These are phyloP conservation scores for Turnera subulata DNA, from an alignment of 345 rosid species.

Conservation along the genomic window DNA sequence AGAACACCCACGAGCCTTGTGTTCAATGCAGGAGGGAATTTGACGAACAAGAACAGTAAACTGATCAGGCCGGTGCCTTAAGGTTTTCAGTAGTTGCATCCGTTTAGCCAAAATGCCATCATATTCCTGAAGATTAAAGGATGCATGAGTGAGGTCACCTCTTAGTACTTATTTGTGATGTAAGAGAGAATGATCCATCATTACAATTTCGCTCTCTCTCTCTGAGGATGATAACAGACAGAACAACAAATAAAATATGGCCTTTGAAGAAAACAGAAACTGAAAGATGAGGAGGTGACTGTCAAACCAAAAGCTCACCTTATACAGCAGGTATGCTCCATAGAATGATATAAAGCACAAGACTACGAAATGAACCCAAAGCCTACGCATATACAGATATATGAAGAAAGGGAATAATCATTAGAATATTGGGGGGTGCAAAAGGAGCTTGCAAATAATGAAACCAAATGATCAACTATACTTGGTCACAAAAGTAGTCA, in stretches of 20 bases:
- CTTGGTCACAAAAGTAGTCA: conserved; percentile 9
- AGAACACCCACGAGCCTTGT: conserved; percentile 47
- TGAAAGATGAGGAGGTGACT: too few species aligned
- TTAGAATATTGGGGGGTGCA: too few species aligned
- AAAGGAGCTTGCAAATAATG: too few species aligned
- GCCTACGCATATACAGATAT: conserved; percentile 40
- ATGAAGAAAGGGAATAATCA: neutral
- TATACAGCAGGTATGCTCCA: conserved; percentile 59
- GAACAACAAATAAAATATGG: too few species aligned
- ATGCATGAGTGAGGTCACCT: conserved; percentile 30
- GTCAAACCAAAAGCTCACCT: conserved; percentile 36
- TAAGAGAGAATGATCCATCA: conserved; percentile 8
- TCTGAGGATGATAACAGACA: neutral
- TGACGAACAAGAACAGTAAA: conserved; percentile 72
- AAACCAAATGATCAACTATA: neutral
- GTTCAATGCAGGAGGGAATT: conserved; percentile 63
- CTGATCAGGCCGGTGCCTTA: conserved; percentile 65
- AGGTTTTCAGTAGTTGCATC: conserved; percentile 48
- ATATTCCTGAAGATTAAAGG: conserved; percentile 64
- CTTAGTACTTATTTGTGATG: conserved; percentile 20
- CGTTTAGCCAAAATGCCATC: conserved; percentile 53
- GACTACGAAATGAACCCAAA: conserved; percentile 90
- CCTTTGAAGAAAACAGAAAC: too few species aligned
- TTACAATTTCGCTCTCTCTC: conserved; percentile 8
- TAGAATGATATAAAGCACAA: conserved; percentile 73